Evolutionary conservation across 805 yeast genomes (phyloP).

Genomic region (Komagataella ulmi): DNA sequence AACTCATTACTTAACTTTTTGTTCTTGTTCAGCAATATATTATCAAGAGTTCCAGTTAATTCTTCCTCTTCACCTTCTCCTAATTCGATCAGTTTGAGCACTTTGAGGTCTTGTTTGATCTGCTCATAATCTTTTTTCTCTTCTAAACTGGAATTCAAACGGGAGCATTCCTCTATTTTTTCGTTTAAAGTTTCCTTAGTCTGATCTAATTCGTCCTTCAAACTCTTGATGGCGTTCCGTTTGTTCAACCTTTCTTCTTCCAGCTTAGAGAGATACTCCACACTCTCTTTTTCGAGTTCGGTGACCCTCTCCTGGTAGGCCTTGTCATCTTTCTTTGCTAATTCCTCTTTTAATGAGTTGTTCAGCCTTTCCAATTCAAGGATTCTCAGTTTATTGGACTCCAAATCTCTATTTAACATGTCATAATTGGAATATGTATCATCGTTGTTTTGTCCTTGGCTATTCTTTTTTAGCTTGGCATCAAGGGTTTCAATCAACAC

Average conservation of each 20-base stretch:
- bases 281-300: constrained; percentile 60
- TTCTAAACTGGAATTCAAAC: constrained; percentile 33
- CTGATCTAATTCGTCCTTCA: constrained; percentile 11
- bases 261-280: constrained; percentile 41
- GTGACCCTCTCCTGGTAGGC: constrained; percentile 32
- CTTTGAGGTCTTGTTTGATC: constrained; percentile 59
- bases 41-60: constrained; percentile 25
- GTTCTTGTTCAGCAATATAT: constrained; percentile 55
- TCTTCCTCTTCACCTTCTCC: constrained; percentile 27
- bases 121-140: constrained; percentile 65
- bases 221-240: constrained; percentile 9
- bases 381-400: constrained; percentile 51
- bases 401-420: constrained; percentile 62
- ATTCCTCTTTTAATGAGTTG: constrained; percentile 26
- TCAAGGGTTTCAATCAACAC: neutral
- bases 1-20: constrained; percentile 60
- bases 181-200: constrained; percentile 25
- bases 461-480: constrained; percentile 60
- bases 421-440: constrained; percentile 16
- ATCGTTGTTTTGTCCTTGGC: constrained; percentile 42
- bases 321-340: constrained; percentile 51
- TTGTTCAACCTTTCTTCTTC: constrained; percentile 29
- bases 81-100: constrained; percentile 65
- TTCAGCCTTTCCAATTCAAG: constrained; percentile 67
- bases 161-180: constrained; percentile 37